Evolutionary conservation across 148 eudicot species (phyloP).

Genomic region (Arbutus unedo): DNA sequence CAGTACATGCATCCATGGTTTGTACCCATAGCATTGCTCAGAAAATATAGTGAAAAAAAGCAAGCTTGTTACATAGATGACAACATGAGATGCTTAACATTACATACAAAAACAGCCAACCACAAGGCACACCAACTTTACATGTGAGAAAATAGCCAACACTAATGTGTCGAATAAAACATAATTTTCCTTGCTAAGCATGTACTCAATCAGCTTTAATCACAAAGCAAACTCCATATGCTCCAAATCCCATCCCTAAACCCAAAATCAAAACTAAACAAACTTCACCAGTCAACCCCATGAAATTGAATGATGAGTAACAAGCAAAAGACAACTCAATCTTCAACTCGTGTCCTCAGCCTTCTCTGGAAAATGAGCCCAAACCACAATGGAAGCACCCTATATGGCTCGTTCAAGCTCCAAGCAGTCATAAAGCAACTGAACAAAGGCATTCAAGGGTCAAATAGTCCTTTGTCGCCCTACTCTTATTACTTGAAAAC

Average conservation of each 20-base stretch:
- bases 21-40: too few relatives aligned
- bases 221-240: background rate
- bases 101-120: background rate
- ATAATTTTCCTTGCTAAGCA: background rate
- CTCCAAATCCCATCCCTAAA: background rate
- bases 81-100: background rate
- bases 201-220: background rate
- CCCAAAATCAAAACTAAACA: background rate
- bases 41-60: background rate
- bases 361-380: conserved; percentile 22
- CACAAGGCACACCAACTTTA: background rate
- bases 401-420: conserved; percentile 36
- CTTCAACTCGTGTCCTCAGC: background rate
- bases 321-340: background rate
- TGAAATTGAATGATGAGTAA: background rate
- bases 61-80: background rate
- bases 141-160: conserved; percentile 8
- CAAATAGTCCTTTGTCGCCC: conserved; percentile 28
- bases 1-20: background rate
- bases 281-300: background rate
- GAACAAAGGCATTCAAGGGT: conserved; percentile 32
- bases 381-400: conserved; percentile 25
- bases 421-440: conserved; percentile 38
- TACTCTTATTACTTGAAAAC: conserved; percentile 19
- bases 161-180: background rate